A percentile compares a stretch with the other conserved stretches of the same genome.
phyloP scores from a whole-genome alignment of 1,139 yeast species.

The Yamadazyma conglobata region DNA sequence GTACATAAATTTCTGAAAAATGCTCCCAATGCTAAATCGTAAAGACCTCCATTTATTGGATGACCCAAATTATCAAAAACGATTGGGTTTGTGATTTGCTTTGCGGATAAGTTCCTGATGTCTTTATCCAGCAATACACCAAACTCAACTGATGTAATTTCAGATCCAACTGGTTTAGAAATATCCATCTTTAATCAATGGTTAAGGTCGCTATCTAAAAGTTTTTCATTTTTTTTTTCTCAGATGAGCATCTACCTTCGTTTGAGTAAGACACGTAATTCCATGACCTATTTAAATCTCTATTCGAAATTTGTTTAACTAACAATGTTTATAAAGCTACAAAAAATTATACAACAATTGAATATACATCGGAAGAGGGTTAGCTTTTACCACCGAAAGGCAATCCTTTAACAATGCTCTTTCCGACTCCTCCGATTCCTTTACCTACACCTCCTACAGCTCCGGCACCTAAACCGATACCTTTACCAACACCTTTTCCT shows the following conservation, averaged over 20 bases:
- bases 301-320: too few species aligned
- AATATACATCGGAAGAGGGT: conserved; percentile 1
- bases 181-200: conserved; percentile 64
- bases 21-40: conserved; percentile 93
- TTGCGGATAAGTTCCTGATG: conserved; percentile 81
- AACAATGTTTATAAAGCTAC: background rate
- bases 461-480: conserved; percentile 38
- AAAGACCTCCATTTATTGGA: conserved; percentile 89
- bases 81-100: conserved; percentile 91
- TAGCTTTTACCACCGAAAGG: conserved; percentile 19
- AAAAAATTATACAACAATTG: conserved; percentile 1
- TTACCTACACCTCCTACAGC: conserved; percentile 36
- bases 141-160: conserved; percentile 88
- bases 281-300: too few species aligned
- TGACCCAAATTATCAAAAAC: conserved; percentile 95
- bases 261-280: too few species aligned
- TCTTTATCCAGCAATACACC: conserved; percentile 81
- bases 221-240: conserved; percentile 8
- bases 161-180: conserved; percentile 93
- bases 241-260: conserved; percentile 13
- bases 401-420: conserved; percentile 35
- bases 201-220: conserved; percentile 5
- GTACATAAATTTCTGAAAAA: conserved; percentile 84
- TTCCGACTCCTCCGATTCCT: conserved; percentile 45
- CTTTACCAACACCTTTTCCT: conserved; percentile 39